Percentiles rank a stretch among this genome's conserved stretches.
Evolutionary conservation across 441 rosid species (phyloP).

Genomic region (Dalechampia spathulata): DNA sequence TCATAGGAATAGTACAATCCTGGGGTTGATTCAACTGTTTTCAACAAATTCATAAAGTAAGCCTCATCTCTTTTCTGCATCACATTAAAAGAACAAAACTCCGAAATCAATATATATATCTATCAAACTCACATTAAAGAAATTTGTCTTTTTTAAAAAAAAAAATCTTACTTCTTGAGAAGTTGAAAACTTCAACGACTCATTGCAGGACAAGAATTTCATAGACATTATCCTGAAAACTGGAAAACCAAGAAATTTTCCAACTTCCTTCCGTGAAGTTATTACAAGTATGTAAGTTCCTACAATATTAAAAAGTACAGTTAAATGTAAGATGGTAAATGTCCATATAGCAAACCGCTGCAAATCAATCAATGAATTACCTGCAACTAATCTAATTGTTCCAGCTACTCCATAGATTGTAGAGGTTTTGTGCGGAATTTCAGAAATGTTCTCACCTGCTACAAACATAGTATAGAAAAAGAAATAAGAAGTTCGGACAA

Average conservation of each 20-base stretch:
- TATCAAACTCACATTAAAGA: too few species aligned
- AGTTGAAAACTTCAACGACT: slow-evolving; percentile 54
- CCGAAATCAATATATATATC: too few species aligned
- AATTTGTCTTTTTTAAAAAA: too few species aligned
- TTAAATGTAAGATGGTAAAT: too few species aligned
- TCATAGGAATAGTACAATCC: slow-evolving; percentile 91
- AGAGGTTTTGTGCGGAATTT: slow-evolving; percentile 39
- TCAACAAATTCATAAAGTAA: slow-evolving; percentile 70
- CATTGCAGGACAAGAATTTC: slow-evolving; percentile 79
- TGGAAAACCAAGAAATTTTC: slow-evolving; percentile 63
- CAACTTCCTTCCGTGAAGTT: slow-evolving; percentile 67
- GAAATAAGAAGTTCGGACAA: background rate
- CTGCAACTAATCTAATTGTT: slow-evolving; percentile 78
- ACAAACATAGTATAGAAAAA: background rate
- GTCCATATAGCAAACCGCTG: too few species aligned
- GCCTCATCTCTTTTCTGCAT: slow-evolving; percentile 81
- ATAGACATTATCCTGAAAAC: slow-evolving; percentile 59
- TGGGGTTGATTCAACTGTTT: slow-evolving; percentile 67
- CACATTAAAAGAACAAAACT: slow-evolving; percentile 4
- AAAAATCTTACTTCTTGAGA: slow-evolving; percentile 62
- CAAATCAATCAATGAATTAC: slow-evolving; percentile 24
- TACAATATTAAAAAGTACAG: too few species aligned
- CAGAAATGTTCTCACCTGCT: slow-evolving; percentile 42
- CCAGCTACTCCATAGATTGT: slow-evolving; percentile 78
- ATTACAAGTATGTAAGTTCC: slow-evolving; percentile 77